Percentiles rank a stretch among this genome's conserved stretches.
Conservation (phyloP, 2,329 filamentous ascomycete species). For the Ilyonectria robusta region DNA sequence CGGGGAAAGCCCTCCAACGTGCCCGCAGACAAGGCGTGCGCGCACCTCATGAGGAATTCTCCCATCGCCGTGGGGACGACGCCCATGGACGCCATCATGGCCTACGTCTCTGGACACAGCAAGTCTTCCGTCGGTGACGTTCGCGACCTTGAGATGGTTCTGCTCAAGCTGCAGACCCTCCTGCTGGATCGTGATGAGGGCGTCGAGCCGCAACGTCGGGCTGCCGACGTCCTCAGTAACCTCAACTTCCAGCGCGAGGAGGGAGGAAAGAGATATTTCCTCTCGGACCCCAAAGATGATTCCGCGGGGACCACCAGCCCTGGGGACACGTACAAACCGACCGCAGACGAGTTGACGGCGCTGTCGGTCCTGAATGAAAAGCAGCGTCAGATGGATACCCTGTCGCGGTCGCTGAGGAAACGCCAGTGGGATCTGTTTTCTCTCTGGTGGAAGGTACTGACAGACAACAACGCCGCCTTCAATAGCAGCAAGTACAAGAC, state of each 20-base stretch:
- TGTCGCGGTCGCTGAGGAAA: conserved; percentile 35
- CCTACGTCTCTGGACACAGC: neutral
- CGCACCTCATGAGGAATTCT: neutral
- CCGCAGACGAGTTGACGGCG: conserved; percentile 1
- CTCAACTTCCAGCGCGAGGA: conserved; percentile 1
- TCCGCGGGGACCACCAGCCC: no score
- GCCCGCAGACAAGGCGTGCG: neutral
- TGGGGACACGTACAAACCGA: conserved; percentile 11
- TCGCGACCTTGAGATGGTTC: neutral
- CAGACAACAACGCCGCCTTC: conserved; percentile 14
- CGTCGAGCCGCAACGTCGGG: neutral
- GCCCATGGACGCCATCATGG: conserved; percentile 4
- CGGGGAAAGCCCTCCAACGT: neutral
- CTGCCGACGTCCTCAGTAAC: neutral
- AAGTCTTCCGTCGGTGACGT: neutral
- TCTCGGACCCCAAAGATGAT: neutral
- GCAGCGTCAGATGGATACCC: conserved; percentile 43
- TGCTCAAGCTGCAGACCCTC: neutral
- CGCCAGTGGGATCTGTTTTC: conserved; percentile 58
- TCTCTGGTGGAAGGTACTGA: conserved; percentile 57
- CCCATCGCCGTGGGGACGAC: conserved; percentile 8
- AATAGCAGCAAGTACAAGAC: neutral
- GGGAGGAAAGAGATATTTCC: neutral
- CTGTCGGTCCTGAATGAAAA: conserved; percentile 38
- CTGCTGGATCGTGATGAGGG: neutral